Evolutionary conservation across 768 basidiomycete species (phyloP), one percentile per base, ranked within the genome.

Genomic region (Russula dissimulans): DNA sequence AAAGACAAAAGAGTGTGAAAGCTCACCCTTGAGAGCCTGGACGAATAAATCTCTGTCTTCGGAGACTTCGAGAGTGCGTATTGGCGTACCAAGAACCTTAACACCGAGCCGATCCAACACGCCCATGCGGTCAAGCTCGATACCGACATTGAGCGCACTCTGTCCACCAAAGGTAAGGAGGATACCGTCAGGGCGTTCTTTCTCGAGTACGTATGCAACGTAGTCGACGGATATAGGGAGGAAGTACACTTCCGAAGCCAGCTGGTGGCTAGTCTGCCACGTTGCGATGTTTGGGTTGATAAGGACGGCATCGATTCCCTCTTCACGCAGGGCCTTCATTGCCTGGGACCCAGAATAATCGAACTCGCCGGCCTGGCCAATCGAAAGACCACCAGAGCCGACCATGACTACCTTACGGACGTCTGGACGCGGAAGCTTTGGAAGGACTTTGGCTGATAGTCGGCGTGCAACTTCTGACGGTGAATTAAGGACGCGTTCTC

Each of bases 271-370:
- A 1, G 97, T 98, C 75, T 99, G 97, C 88, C 95, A 97, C 34
- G 97, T 98, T 45, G 97, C 95, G 65, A 98, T 97, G 71, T 99
- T 98, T 49, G 97, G 97, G 73, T 98, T 99, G 73, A 99, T 92
- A 64, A 99, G 85, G 64, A 99, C 86, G 36, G 93, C 91, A 57
- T 89, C 82, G 54, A 99, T 86, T 55, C 95, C 95, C 72, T 95
- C 92, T 73, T 99, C 97, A 67, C 87, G 84, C 54, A 99, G 85
- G 15, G 97, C 97, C 73, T 99, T 98, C 74, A 99, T 84, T 10
- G 97, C 97, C 74, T 99, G 97, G 6, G 95, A 97, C 48, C 97
- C 97, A 18, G 95, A 97, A 72, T 99, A 99, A 72, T 99, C 97
- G 73, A 99, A 99, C 76, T 99, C 97, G 72, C 97, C 97, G 5